Percentiles rank a stretch among this genome's conserved stretches.
Evolutionary conservation across 768 basidiomycete species (phyloP).

Genomic region (Tricholoma saponaceum): DNA sequence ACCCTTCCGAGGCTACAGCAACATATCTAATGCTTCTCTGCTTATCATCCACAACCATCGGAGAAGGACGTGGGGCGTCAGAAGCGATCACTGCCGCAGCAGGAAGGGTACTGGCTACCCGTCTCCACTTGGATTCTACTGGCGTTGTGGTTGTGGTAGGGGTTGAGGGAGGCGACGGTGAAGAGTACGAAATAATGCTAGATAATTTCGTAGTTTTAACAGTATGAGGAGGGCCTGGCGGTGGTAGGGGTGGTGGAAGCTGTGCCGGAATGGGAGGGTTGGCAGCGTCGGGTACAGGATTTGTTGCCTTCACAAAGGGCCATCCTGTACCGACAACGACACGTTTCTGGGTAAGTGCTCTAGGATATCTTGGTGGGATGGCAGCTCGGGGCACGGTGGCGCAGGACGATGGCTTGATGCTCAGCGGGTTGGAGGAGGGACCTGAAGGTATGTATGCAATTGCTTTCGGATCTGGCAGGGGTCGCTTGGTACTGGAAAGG

Average conservation of each 20-base stretch:
- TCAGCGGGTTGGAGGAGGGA: conserved; percentile 48
- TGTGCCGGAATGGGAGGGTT: conserved; percentile 13
- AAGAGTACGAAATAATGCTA: conserved; percentile 18
- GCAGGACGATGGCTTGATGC: conserved; percentile 43
- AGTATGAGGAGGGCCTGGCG: conserved; percentile 2
- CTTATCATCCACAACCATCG: not conserved
- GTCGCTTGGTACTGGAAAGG: not conserved
- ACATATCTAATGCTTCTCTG: not conserved
- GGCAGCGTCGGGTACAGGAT: conserved; percentile 10
- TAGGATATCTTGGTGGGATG: conserved; percentile 22
- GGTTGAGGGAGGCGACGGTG: conserved; percentile 20
- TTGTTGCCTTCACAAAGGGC: conserved; percentile 30
- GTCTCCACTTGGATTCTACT: conserved; percentile 27
- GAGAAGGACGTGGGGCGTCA: not conserved
- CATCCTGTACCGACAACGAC: conserved; percentile 47
- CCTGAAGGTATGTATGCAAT: conserved; percentile 37
- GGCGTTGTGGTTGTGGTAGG: conserved; percentile 12
- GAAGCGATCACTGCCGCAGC: not conserved
- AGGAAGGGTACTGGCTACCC: conserved; percentile 13
- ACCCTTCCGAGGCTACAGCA: not conserved
- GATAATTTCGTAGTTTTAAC: conserved; percentile 11
- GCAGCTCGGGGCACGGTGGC: conserved; percentile 13
- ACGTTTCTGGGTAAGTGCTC: conserved; percentile 25
- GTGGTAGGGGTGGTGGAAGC: conserved; percentile 12
- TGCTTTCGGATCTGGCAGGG: conserved; percentile 33